phyloP scores from a whole-genome alignment of 331 rosid species.

The Rosa hybrid region DNA sequence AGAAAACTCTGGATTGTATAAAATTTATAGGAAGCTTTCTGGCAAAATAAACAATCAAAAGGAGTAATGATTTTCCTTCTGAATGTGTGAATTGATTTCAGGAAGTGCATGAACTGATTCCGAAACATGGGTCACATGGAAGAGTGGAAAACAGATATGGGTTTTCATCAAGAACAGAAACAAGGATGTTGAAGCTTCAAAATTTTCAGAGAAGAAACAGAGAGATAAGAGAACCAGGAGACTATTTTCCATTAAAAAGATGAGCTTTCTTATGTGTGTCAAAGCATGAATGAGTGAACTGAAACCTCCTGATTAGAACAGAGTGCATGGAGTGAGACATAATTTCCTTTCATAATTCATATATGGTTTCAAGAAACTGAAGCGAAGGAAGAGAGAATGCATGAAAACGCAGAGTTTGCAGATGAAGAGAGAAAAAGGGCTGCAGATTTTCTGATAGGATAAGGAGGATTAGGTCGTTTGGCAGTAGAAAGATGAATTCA shows the following conservation, averaged over 20 bases:
- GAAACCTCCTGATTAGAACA: conserved; percentile 27
- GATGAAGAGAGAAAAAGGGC: conserved; percentile 37
- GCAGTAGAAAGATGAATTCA: conserved; percentile 71
- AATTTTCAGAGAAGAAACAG: conserved; percentile 22
- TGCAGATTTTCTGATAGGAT: conserved; percentile 45
- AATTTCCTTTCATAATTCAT: conserved; percentile 45
- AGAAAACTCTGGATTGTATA: conserved; percentile 7
- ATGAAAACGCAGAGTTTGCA: conserved; percentile 29
- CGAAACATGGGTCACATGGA: conserved; percentile 57
- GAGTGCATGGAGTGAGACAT: conserved; percentile 14
- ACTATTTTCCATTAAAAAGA: conserved; percentile 26
- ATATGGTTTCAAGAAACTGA: conserved; percentile 26
- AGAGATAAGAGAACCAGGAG: conserved; percentile 24
- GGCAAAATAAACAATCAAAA: conserved; percentile 48
- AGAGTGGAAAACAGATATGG: conserved; percentile 28
- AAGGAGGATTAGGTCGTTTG: conserved; percentile 69
- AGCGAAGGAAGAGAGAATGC: conserved; percentile 43
- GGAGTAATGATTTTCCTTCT: conserved; percentile 52
- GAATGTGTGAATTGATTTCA: conserved; percentile 71
- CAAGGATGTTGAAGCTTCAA: conserved; percentile 39
- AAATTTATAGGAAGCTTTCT: not conserved
- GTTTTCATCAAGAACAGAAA: conserved; percentile 42
- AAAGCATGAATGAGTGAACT: conserved; percentile 19
- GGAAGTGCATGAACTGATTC: conserved; percentile 83
- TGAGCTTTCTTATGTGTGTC: conserved; percentile 16